A percentile compares a stretch with the other conserved stretches of the same genome.
Evolutionary conservation across 768 basidiomycete genomes (phyloP).

Genomic region (Erythrobasidium yunnanense): DNA sequence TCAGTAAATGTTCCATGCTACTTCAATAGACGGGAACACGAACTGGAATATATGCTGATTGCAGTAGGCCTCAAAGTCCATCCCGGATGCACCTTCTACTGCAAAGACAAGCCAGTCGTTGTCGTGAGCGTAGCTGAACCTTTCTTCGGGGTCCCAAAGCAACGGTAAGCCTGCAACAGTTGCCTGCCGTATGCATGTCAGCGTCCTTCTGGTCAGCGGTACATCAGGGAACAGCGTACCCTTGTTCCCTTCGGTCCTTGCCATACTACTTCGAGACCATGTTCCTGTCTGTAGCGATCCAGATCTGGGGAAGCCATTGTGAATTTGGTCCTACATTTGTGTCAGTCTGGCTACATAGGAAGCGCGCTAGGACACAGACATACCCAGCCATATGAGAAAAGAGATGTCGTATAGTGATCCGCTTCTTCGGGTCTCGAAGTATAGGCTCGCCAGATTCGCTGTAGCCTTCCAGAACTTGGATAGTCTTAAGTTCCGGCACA

Average conservation of each 20-base stretch:
- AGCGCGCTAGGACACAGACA: neutral
- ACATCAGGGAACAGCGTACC: neutral
- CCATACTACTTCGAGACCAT: constrained; percentile 4
- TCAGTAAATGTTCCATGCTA: neutral
- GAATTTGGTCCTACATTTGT: neutral
- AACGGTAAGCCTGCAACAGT: neutral
- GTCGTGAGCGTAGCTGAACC: constrained; percentile 17
- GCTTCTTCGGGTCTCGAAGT: neutral
- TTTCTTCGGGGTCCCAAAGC: neutral
- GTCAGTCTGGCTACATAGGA: neutral
- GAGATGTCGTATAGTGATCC: constrained; percentile 4
- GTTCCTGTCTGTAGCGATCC: neutral
- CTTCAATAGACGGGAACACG: neutral
- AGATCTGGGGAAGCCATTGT: neutral
- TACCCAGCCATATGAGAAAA: constrained; percentile 15
- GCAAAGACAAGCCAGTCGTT: constrained; percentile 9
- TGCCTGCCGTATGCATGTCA: neutral
- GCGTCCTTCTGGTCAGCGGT: neutral
- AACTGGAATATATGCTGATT: constrained; percentile 15
- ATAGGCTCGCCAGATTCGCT: neutral
- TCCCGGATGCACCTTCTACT: constrained; percentile 17
- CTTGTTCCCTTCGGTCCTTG: neutral
- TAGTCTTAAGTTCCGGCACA: constrained; percentile 13
- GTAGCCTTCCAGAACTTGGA: neutral
- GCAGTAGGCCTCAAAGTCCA: constrained; percentile 25